phyloP scores from a whole-genome alignment of 176 grass and related monocot genomes.

The Aegilops tauschii region DNA sequence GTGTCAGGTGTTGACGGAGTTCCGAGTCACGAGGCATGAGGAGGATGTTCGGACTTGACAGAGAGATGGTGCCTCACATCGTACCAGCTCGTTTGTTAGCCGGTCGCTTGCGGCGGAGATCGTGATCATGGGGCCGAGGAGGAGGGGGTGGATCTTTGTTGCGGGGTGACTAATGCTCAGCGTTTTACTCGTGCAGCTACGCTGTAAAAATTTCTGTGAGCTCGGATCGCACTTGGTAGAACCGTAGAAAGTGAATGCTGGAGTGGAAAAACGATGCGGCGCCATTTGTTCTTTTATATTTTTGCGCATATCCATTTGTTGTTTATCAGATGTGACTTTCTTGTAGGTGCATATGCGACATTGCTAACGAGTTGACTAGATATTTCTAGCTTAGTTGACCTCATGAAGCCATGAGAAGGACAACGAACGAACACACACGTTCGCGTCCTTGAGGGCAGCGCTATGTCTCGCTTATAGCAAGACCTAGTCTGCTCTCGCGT shows the following conservation, averaged over 20 bases:
- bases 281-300: too few relatives aligned
- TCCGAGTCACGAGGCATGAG: slow-evolving; percentile 11
- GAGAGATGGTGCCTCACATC: background rate
- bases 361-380: background rate
- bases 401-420: background rate
- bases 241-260: background rate
- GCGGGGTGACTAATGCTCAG: slow-evolving; percentile 5
- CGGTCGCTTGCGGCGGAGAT: background rate
- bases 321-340: background rate
- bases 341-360: background rate
- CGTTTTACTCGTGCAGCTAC: slow-evolving; percentile 1
- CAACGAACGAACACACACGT: background rate
- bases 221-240: slow-evolving; percentile 14
- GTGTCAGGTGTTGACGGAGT: background rate
- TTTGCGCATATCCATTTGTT: too few relatives aligned
- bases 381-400: background rate
- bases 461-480: background rate
- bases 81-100: background rate
- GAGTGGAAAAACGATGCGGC: background rate
- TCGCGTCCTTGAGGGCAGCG: background rate
- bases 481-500: background rate
- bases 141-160: background rate
- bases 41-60: background rate
- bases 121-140: background rate
- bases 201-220: background rate